phyloP scores from a whole-genome alignment of 2,329 filamentous ascomycete species.

The Xylaria sp. region DNA sequence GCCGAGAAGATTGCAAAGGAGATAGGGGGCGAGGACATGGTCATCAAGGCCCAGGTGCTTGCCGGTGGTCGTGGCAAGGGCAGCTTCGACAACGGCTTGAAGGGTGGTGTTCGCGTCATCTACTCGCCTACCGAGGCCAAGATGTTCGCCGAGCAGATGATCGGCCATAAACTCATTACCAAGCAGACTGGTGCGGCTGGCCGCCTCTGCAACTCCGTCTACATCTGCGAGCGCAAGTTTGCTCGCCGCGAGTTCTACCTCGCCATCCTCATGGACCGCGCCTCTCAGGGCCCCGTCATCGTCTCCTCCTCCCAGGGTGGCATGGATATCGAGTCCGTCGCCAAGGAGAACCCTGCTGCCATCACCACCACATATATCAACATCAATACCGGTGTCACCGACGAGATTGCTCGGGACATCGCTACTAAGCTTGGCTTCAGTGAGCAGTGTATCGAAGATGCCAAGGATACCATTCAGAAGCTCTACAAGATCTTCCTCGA shows the following conservation, averaged over 20 bases:
- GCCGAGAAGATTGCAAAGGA: constrained; percentile 91
- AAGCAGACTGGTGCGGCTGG: constrained; percentile 97
- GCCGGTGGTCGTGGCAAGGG: constrained; percentile 98
- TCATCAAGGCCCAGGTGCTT: constrained; percentile 99
- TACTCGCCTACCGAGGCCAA: constrained; percentile 96
- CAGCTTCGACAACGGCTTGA: constrained; percentile 96
- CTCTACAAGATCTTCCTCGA: constrained; percentile 99
- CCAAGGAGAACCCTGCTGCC: constrained; percentile 96
- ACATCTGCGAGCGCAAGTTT: constrained; percentile 99
- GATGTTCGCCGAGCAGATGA: constrained; percentile 99
- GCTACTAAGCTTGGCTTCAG: constrained; percentile 95
- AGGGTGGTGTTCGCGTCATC: constrained; percentile 98
- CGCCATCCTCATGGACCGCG: constrained; percentile 97
- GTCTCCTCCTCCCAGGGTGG: constrained; percentile 98
- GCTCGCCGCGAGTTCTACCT: constrained; percentile 99
- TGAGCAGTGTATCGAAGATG: constrained; percentile 95
- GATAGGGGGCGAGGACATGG: constrained; percentile 95
- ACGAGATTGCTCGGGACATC: constrained; percentile 91
- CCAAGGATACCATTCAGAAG: constrained; percentile 97
- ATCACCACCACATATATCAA: constrained; percentile 95
- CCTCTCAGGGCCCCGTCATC: constrained; percentile 90
- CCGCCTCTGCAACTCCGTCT: constrained; percentile 95
- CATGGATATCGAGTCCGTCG: constrained; percentile 98
- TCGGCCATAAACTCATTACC: constrained; percentile 98
- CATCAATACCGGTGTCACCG: constrained; percentile 94